Percentiles rank a stretch among this genome's conserved stretches.
These are phyloP conservation scores for Debaryomyces sp. DNA, from an alignment of 1,139 yeast genomes.

Conservation along the genomic window DNA sequence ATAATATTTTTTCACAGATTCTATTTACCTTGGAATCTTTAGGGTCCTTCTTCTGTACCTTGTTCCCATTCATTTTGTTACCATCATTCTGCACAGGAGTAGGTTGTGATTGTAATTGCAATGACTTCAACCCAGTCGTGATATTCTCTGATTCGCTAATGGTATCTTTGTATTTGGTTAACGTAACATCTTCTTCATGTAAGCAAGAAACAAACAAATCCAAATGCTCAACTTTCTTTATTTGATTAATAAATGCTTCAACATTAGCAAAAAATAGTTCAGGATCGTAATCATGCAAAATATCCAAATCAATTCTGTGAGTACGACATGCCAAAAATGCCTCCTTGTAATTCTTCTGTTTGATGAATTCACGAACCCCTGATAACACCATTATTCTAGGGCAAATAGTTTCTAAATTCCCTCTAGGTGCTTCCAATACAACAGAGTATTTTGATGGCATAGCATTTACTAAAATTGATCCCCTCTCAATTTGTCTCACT, in stretches of 20 bases:
- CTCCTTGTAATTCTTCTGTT: constrained; percentile 54
- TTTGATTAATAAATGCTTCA: constrained; percentile 69
- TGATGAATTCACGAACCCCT: constrained; percentile 75
- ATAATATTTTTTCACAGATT: constrained; percentile 72
- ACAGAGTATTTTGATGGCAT: constrained; percentile 86
- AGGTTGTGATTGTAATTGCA: constrained; percentile 6
- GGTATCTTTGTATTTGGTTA: constrained; percentile 84
- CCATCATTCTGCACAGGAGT: constrained; percentile 8
- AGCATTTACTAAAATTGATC: constrained; percentile 76
- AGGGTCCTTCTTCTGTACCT: constrained; percentile 37
- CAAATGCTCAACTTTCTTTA: constrained; percentile 72
- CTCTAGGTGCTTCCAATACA: constrained; percentile 91
- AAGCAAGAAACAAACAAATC: constrained; percentile 87
- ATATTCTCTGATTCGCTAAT: constrained; percentile 25
- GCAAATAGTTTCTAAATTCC: constrained; percentile 89
- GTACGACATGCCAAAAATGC: constrained; percentile 87
- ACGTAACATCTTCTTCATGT: constrained; percentile 83
- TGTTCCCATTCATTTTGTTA: constrained; percentile 30
- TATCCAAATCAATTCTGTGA: constrained; percentile 89
- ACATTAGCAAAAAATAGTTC: constrained; percentile 63
- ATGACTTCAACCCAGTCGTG: constrained; percentile 3
- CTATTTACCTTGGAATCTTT: constrained; percentile 67
- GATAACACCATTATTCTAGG: constrained; percentile 92
- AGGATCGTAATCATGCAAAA: constrained; percentile 86
- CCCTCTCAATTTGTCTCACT: constrained; percentile 86